These are phyloP conservation scores for Suillus weaverae DNA, from an alignment of 768 basidiomycete species.

Conservation along the genomic window DNA sequence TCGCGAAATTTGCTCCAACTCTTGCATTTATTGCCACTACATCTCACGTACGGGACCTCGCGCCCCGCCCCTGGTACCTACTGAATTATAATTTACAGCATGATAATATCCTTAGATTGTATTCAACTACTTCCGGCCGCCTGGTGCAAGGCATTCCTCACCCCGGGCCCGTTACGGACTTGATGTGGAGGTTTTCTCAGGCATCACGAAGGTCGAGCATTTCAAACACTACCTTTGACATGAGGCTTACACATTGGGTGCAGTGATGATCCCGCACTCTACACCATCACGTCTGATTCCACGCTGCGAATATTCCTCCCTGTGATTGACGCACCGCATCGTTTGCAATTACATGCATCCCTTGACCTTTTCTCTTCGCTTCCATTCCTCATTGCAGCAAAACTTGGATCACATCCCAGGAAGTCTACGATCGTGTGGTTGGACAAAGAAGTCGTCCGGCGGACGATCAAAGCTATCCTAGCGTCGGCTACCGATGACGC, in stretches of 20 bases:
- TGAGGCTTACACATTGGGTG: slow-evolving; percentile 10
- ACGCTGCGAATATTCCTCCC: slow-evolving; percentile 84
- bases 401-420: slow-evolving; percentile 24
- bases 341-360: slow-evolving; percentile 81
- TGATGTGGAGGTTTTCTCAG: slow-evolving; percentile 74
- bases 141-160: slow-evolving; percentile 70
- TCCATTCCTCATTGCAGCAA: slow-evolving; percentile 38
- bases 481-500: slow-evolving; percentile 18
- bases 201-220: slow-evolving; percentile 55
- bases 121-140: slow-evolving; percentile 71
- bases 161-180: slow-evolving; percentile 67
- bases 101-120: slow-evolving; percentile 60
- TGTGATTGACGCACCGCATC: slow-evolving; percentile 81
- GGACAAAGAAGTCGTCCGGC: slow-evolving; percentile 58
- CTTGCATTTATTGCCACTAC: slow-evolving; percentile 71
- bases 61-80: slow-evolving; percentile 5
- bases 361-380: slow-evolving; percentile 70
- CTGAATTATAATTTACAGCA: slow-evolving; percentile 38
- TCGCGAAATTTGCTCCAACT: slow-evolving; percentile 71
- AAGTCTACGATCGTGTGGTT: slow-evolving; percentile 66
- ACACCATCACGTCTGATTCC: slow-evolving; percentile 81
- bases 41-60: slow-evolving; percentile 46
- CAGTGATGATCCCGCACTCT: slow-evolving; percentile 77
- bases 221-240: slow-evolving; percentile 25
- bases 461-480: slow-evolving; percentile 46